Percentiles rank a stretch among this genome's conserved stretches.
Evolutionary conservation across 768 basidiomycete species (phyloP).

Genomic region (Mycena kentingensis): DNA sequence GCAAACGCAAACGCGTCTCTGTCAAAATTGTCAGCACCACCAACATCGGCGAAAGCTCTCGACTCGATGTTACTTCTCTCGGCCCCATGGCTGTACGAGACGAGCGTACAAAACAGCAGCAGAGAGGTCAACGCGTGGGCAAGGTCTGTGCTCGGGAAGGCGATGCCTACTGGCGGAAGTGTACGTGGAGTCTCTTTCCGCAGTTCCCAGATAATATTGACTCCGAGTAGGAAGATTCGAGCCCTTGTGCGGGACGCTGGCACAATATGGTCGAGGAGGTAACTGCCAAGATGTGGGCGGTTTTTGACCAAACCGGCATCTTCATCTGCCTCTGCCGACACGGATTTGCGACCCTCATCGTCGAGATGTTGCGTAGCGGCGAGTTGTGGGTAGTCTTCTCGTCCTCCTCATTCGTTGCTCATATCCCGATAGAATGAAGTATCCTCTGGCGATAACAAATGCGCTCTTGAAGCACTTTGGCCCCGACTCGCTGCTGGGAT

Average conservation of each 20-base stretch:
- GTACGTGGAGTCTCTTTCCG: too few species aligned
- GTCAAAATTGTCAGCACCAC: too few species aligned
- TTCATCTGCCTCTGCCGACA: constrained; percentile 38
- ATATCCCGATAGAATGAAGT: constrained; percentile 12
- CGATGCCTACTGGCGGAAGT: too few species aligned
- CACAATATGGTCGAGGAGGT: constrained; percentile 16
- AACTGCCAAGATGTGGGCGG: constrained; percentile 11
- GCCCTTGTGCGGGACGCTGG: constrained; percentile 22
- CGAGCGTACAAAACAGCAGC: too few species aligned
- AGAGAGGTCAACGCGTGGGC: too few species aligned
- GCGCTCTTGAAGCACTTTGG: constrained; percentile 8
- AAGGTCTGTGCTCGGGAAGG: too few species aligned
- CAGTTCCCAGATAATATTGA: too few species aligned
- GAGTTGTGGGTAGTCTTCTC: constrained; percentile 34
- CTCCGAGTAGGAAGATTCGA: too few species aligned
- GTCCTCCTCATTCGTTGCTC: background rate
- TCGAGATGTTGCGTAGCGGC: constrained; percentile 38
- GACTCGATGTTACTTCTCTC: too few species aligned
- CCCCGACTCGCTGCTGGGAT: background rate
- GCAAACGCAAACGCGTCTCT: too few species aligned
- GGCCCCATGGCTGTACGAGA: too few species aligned
- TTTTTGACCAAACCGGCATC: constrained; percentile 22
- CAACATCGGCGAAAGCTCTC: too few species aligned
- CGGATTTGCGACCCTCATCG: constrained; percentile 33
- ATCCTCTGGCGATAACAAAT: constrained; percentile 8